Percentiles rank a stretch among this genome's conserved stretches.
These are phyloP conservation scores for Centaurea solstitialis DNA, from an alignment of 129 eudicot genomes.

Conservation along the genomic window DNA sequence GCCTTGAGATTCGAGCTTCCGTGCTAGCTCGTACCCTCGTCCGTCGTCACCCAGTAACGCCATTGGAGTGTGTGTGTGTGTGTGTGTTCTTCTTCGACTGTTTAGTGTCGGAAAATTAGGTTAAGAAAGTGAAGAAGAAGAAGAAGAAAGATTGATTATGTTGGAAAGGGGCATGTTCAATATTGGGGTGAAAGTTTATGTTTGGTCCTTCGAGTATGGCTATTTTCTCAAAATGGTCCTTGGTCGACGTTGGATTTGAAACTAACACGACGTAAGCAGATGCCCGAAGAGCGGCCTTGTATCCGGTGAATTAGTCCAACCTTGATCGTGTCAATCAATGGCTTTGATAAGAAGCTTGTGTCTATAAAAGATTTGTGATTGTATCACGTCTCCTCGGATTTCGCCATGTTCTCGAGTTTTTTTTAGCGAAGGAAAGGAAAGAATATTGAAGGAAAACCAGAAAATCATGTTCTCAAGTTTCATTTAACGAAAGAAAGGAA, in stretches of 20 bases:
- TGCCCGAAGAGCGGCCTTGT: background rate
- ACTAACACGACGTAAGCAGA: background rate
- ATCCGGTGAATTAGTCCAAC: background rate
- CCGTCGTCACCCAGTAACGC: constrained; percentile 92
- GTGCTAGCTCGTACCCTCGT: constrained; percentile 91
- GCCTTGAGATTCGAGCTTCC: constrained; percentile 80
- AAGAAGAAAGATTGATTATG: background rate
- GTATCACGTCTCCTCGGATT: background rate
- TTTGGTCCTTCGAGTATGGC: background rate
- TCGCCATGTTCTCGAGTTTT: no score
- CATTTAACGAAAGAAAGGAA: no score
- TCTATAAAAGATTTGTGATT: no score
- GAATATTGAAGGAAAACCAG: no score
- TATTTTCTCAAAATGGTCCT: background rate
- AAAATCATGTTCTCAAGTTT: no score
- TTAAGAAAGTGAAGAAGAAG: background rate
- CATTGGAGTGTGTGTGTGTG: constrained; percentile 43
- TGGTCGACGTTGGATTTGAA: no score
- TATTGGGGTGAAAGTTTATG: background rate
- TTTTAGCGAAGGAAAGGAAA: no score
- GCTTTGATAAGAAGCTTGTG: background rate
- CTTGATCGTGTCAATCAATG: background rate
- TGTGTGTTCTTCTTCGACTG: background rate
- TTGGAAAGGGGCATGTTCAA: background rate
- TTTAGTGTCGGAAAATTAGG: background rate